phyloP scores from a whole-genome alignment of 169 alveolate genomes.

The Theileria equi region DNA sequence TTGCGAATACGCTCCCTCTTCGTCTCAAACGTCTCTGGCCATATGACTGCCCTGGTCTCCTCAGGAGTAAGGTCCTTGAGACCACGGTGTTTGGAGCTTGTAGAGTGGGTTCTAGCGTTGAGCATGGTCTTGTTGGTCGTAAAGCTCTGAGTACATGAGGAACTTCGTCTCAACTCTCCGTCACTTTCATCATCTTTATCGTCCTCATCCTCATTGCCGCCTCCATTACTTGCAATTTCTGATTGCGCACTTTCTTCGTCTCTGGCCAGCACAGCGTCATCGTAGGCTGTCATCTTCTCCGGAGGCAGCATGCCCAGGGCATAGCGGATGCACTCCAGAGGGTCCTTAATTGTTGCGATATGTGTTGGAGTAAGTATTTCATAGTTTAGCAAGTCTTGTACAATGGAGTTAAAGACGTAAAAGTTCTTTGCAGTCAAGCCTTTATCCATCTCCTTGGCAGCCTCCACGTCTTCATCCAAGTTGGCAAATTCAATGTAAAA shows the following conservation, averaged over 20 bases:
- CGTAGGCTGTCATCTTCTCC: conserved; percentile 55
- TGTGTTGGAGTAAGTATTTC: conserved; percentile 39
- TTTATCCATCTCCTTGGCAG: conserved; percentile 8
- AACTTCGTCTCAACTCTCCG: not conserved
- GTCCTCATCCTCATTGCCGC: conserved; percentile 4
- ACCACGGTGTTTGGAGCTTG: too few relatives aligned
- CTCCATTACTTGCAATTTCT: conserved; percentile 15
- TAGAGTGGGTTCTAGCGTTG: too few relatives aligned
- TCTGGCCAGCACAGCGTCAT: not conserved
- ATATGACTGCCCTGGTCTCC: conserved; percentile 46
- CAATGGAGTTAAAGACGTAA: conserved; percentile 58
- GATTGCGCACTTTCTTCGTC: conserved; percentile 8
- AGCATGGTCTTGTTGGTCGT: too few relatives aligned
- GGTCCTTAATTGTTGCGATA: conserved; percentile 46
- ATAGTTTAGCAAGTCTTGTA: conserved; percentile 41
- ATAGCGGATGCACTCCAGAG: conserved; percentile 63
- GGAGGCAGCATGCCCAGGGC: conserved; percentile 57
- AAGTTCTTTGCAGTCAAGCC: conserved; percentile 33
- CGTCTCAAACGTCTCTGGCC: conserved; percentile 79
- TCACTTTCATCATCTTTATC: not conserved
- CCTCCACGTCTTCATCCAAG: conserved; percentile 79
- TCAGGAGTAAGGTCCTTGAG: conserved; percentile 58
- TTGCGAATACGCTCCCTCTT: conserved; percentile 76
- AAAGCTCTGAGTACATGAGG: too few relatives aligned
- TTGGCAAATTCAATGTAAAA: conserved; percentile 84